Evolutionary conservation across 2,329 filamentous ascomycete genomes (phyloP).

Genomic region (Xylaria polymorpha): DNA sequence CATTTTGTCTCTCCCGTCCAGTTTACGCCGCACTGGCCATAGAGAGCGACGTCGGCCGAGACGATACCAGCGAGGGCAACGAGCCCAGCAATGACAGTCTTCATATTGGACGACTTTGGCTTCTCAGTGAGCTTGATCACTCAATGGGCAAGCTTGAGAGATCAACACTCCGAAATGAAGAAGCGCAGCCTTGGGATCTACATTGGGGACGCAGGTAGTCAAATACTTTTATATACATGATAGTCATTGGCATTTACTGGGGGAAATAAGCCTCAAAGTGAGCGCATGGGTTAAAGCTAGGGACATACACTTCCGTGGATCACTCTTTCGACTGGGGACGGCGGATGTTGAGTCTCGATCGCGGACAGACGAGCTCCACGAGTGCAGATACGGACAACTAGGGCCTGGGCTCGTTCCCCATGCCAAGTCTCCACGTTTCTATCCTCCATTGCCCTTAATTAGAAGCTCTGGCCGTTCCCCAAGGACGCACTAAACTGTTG

Average conservation of each 20-base stretch:
- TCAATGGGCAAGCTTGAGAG: constrained; percentile 5
- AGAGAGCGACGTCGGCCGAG: constrained; percentile 44
- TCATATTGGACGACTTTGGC: constrained; percentile 40
- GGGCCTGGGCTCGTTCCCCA: neutral
- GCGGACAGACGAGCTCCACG: constrained; percentile 36
- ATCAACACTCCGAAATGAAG: neutral
- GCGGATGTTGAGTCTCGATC: constrained; percentile 2
- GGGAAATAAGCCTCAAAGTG: constrained; percentile 15
- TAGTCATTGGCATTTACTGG: neutral
- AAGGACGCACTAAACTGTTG: neutral
- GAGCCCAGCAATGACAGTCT: constrained; percentile 39
- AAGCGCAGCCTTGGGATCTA: neutral
- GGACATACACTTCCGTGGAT: constrained; percentile 29
- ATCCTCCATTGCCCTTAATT: constrained; percentile 1
- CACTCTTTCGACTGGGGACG: constrained; percentile 21
- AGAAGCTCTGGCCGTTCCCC: neutral
- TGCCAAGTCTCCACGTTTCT: neutral
- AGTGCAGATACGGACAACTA: constrained; percentile 2
- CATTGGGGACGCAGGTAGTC: neutral
- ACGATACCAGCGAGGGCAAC: constrained; percentile 41
- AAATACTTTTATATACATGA: constrained; percentile 18
- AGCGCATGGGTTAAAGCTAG: constrained; percentile 30
- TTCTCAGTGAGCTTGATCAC: constrained; percentile 1
- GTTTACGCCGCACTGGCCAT: constrained; percentile 52
- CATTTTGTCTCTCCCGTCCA: constrained; percentile 51